Percentiles rank a stretch among this genome's conserved stretches.
Conservation (phyloP, 2,329 filamentous ascomycete genomes). For the Apiospora arundinis region DNA sequence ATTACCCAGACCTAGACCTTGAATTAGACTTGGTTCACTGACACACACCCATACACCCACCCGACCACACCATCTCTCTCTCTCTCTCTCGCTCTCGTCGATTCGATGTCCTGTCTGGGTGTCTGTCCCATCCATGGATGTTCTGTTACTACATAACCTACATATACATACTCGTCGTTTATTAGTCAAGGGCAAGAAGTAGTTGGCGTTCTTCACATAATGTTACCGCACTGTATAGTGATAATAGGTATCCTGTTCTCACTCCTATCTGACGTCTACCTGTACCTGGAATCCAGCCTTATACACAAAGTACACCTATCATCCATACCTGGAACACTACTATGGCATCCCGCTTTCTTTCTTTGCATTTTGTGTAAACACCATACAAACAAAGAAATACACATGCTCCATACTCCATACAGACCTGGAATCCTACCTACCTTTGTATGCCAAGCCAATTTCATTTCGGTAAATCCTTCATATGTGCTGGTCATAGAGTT, state of each 20-base stretch:
- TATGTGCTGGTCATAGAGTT: neutral
- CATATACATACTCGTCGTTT: neutral
- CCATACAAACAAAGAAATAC: neutral
- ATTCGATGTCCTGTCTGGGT: neutral
- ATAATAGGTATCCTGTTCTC: too few relatives aligned
- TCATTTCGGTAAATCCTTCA: constrained; percentile 9
- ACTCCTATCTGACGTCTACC: too few relatives aligned
- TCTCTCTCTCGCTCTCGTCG: neutral
- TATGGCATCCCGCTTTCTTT: neutral
- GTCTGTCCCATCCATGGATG: neutral
- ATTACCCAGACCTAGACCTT: neutral
- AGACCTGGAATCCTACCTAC: constrained; percentile 9
- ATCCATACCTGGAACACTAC: neutral
- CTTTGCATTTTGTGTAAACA: neutral
- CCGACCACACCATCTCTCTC: neutral
- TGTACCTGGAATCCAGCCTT: neutral
- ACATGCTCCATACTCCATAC: neutral
- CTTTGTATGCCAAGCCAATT: constrained; percentile 9
- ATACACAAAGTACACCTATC: neutral
- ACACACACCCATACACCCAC: neutral
- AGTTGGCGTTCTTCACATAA: neutral
- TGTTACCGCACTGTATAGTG: constrained; percentile 2
- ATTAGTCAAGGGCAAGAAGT: too few relatives aligned
- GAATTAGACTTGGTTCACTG: constrained; percentile 11
- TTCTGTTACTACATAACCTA: neutral